phyloP scores from a whole-genome alignment of 2,329 filamentous ascomycete species.

The Dactylella cylindrospora region DNA sequence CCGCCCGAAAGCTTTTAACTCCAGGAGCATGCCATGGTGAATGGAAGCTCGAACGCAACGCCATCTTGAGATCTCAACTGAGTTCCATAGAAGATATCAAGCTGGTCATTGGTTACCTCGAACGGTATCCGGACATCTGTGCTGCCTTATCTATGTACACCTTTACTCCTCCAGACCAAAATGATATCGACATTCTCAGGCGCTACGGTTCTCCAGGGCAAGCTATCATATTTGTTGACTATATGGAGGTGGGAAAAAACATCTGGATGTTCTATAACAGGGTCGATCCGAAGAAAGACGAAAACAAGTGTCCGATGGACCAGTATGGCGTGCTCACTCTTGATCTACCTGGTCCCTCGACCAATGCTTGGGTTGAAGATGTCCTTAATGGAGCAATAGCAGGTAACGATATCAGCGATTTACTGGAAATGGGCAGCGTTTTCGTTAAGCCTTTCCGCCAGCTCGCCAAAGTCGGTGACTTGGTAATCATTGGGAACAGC shows the following conservation, averaged over 20 bases:
- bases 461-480: conserved; percentile 10
- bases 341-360: neutral
- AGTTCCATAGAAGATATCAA: conserved; percentile 1
- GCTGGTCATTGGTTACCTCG: neutral
- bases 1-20: neutral
- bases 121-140: neutral
- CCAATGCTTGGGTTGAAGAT: conserved; percentile 8
- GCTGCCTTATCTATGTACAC: conserved; percentile 3
- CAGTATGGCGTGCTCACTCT: neutral
- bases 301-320: neutral
- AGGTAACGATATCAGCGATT: neutral
- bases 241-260: neutral
- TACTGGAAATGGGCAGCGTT: neutral
- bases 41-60: conserved; percentile 1
- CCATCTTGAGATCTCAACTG: neutral
- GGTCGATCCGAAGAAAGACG: conserved; percentile 13
- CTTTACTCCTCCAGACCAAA: neutral
- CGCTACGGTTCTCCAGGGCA: neutral
- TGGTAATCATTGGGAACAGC: conserved; percentile 30
- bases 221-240: conserved; percentile 20
- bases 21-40: conserved; percentile 7
- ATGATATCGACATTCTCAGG: conserved; percentile 13
- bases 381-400: conserved; percentile 7
- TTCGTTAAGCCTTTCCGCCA: neutral
- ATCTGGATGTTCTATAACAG: conserved; percentile 26